A percentile compares a stretch with the other conserved stretches of the same genome.
phyloP scores from a whole-genome alignment of 1,284 basidiomycete genomes.

The Rhodotorula sp. region DNA sequence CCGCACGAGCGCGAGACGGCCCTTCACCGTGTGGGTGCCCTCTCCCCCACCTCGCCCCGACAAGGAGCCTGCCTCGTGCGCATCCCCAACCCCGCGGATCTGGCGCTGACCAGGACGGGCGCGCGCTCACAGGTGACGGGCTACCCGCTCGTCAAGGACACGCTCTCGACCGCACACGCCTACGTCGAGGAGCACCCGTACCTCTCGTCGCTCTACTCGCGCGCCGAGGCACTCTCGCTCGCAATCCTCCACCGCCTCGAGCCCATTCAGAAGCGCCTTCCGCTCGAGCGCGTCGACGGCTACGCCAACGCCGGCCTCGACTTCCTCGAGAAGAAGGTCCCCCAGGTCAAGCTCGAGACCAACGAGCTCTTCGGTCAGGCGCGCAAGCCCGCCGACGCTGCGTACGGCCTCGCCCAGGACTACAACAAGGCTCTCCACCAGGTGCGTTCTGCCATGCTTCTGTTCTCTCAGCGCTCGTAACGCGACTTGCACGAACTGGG shows the following conservation, averaged over 20 bases:
- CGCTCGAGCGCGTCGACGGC: constrained; percentile 32
- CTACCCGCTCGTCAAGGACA: constrained; percentile 41
- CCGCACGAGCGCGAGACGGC: constrained; percentile 3
- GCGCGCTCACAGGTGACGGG: constrained; percentile 19
- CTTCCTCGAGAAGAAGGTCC: constrained; percentile 38
- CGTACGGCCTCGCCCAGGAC: constrained; percentile 17
- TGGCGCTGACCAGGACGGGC: neutral
- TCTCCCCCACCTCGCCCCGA: no score
- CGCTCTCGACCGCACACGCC: constrained; percentile 30
- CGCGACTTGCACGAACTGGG: no score
- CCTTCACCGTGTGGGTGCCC: constrained; percentile 8
- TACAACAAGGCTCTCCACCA: constrained; percentile 28
- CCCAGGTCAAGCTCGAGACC: constrained; percentile 38
- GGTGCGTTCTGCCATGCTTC: constrained; percentile 3
- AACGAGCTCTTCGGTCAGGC: constrained; percentile 22
- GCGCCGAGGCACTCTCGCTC: constrained; percentile 12
- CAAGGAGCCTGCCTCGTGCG: no score
- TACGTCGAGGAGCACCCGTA: constrained; percentile 25
- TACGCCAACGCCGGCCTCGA: constrained; percentile 38
- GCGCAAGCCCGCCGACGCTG: constrained; percentile 34
- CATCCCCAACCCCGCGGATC: neutral
- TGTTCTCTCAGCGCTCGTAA: no score
- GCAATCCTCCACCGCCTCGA: constrained; percentile 30
- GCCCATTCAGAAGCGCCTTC: constrained; percentile 34
- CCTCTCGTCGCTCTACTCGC: constrained; percentile 30